phyloP scores from a whole-genome alignment of 108 stramenopile species.

The Seminavis robusta region DNA sequence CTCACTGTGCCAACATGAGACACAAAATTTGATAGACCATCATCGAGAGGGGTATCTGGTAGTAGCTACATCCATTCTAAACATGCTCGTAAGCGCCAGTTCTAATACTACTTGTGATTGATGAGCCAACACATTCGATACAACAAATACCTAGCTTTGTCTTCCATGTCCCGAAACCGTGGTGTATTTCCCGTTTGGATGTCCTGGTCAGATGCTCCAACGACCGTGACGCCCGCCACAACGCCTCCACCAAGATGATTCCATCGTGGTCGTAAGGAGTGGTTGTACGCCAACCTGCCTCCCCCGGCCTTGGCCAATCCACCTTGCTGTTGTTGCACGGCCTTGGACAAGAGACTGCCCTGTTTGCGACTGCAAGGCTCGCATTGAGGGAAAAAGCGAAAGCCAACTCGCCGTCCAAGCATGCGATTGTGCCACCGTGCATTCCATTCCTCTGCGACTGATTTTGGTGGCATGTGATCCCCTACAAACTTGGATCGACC shows the following conservation, averaged over 20 bases:
- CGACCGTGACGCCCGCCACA: conserved; percentile 31
- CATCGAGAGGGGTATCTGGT: too few species aligned
- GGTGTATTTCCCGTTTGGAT: conserved; percentile 17
- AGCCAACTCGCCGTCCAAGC: conserved; percentile 37
- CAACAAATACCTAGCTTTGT: too few species aligned
- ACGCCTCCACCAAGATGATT: conserved; percentile 78
- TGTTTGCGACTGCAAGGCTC: conserved; percentile 65
- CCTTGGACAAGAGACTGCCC: conserved; percentile 58
- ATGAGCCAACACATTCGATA: too few species aligned
- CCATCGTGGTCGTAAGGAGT: conserved; percentile 49
- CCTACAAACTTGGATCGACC: conserved; percentile 49
- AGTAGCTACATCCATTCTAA: too few species aligned
- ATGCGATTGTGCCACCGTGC: conserved; percentile 31
- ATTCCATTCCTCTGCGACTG: conserved; percentile 69
- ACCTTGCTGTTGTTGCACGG: conserved; percentile 12
- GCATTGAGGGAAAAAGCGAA: conserved; percentile 87
- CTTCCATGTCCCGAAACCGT: too few species aligned
- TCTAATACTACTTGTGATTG: too few species aligned
- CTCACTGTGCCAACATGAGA: too few species aligned
- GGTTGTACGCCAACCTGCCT: conserved; percentile 54
- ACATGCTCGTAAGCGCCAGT: too few species aligned
- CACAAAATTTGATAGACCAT: too few species aligned
- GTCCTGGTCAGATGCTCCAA: conserved; percentile 6
- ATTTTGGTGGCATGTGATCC: conserved; percentile 89
- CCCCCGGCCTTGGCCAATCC: conserved; percentile 58